These are phyloP conservation scores for Salix dunnii DNA, from an alignment of 345 rosid species.

Conservation along the genomic window DNA sequence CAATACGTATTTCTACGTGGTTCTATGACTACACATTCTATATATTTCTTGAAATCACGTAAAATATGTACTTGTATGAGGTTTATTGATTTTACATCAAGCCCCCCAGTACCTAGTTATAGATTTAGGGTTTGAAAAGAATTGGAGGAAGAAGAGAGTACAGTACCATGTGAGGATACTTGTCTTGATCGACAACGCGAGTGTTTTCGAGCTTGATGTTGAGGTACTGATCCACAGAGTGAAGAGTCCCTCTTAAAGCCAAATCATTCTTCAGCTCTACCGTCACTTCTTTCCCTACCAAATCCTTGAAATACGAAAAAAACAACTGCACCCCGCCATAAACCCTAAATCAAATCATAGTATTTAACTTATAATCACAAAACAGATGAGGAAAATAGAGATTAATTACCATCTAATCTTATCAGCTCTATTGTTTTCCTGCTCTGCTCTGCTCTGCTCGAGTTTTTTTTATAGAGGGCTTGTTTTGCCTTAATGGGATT, in stretches of 20 bases:
- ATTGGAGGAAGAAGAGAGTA: background rate
- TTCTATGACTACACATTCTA: too few species aligned
- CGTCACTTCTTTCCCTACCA: conserved; percentile 98
- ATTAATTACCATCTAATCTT: background rate
- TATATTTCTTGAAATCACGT: too few species aligned
- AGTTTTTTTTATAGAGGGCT: too few species aligned
- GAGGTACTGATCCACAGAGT: conserved; percentile 98
- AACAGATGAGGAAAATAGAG: background rate
- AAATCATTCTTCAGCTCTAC: conserved; percentile 98
- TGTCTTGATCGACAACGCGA: conserved; percentile 98
- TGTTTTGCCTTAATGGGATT: background rate
- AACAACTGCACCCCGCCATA: conserved; percentile 54
- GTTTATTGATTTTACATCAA: too few species aligned
- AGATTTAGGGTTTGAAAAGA: background rate
- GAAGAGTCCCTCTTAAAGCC: conserved; percentile 98
- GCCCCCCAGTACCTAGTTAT: too few species aligned
- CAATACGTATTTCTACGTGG: too few species aligned
- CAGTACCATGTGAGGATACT: conserved; percentile 96
- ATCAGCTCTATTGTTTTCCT: background rate
- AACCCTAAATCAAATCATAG: background rate
- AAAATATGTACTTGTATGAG: too few species aligned
- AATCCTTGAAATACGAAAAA: conserved; percentile 98
- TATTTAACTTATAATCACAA: background rate
- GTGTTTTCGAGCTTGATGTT: conserved; percentile 99
- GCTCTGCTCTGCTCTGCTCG: too few species aligned